Percentiles rank a stretch among this genome's conserved stretches.
Conservation (phyloP, 2,329 filamentous ascomycete species). For the Fusarium globosum region DNA sequence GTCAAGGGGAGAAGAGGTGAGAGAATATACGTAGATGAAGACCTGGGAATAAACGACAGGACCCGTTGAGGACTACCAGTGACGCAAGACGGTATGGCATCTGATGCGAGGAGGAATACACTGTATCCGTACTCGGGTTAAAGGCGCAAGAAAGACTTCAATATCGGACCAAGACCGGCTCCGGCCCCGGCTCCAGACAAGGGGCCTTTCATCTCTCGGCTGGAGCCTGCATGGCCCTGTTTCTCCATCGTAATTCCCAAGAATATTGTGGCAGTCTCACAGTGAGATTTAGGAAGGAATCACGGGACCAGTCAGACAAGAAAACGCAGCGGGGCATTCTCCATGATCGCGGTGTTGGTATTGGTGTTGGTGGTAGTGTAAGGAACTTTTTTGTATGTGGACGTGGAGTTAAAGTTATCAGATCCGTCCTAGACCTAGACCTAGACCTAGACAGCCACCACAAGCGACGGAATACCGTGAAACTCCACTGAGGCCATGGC, state of each 20-base stretch:
- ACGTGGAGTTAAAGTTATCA: conserved; percentile 49
- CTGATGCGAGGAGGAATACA: conserved; percentile 3
- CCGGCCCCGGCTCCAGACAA: not conserved
- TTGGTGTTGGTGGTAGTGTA: conserved; percentile 21
- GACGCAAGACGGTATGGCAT: conserved; percentile 10
- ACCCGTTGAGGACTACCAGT: conserved; percentile 10
- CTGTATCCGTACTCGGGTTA: conserved; percentile 20
- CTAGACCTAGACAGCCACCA: conserved; percentile 21
- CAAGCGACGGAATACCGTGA: not conserved
- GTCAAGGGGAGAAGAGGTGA: not conserved
- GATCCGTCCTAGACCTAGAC: conserved; percentile 39
- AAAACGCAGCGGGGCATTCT: conserved; percentile 31
- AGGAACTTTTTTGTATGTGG: conserved; percentile 18
- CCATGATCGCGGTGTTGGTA: conserved; percentile 30
- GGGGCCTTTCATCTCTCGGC: conserved; percentile 5
- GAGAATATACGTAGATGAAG: not conserved
- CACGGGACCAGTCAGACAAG: conserved; percentile 21
- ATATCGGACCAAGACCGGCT: conserved; percentile 31
- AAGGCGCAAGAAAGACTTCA: conserved; percentile 4
- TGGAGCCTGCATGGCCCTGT: conserved; percentile 5
- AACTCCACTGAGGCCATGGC: not conserved
- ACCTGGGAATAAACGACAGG: conserved; percentile 16
- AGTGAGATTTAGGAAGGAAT: not conserved
- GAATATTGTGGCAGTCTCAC: not conserved
- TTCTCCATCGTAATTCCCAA: conserved; percentile 21